Evolutionary conservation across 495 filamentous ascomycete genomes (phyloP).

Genomic region (Apiosordaria backusii): DNA sequence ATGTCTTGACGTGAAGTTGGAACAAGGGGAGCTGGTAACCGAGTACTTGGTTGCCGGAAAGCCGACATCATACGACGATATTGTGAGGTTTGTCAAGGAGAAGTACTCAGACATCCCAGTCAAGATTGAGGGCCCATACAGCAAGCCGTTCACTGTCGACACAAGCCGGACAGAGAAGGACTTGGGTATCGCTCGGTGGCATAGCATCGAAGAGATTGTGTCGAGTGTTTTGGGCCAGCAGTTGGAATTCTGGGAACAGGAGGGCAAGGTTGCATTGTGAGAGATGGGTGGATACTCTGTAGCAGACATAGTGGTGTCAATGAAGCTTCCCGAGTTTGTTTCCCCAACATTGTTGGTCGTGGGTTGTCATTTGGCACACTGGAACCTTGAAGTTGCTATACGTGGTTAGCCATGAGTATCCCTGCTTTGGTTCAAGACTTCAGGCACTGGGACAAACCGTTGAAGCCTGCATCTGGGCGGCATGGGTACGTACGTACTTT

Average conservation of each 20-base stretch:
- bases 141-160: constrained; percentile 19
- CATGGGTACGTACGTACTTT: not conserved
- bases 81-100: constrained; percentile 29
- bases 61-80: constrained; percentile 27
- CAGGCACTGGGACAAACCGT: too few species aligned
- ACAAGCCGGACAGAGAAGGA: constrained; percentile 22
- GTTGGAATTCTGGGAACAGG: constrained; percentile 14
- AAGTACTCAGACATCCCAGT: constrained; percentile 31
- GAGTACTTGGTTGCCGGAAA: constrained; percentile 32
- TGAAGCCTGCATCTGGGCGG: too few species aligned
- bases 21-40: constrained; percentile 19
- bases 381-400: too few species aligned
- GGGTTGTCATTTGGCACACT: too few species aligned
- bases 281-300: not conserved
- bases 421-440: too few species aligned
- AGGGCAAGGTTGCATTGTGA: not conserved
- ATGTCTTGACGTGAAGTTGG: constrained; percentile 27
- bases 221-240: constrained; percentile 41
- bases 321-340: too few species aligned
- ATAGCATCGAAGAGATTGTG: constrained; percentile 32
- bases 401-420: too few species aligned
- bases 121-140: constrained; percentile 21
- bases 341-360: too few species aligned
- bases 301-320: not conserved
- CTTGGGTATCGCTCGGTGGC: constrained; percentile 36